Base-by-base conservation (phyloP, 1,284 basidiomycete species). In the Xerocomus amazonicus region DNA sequence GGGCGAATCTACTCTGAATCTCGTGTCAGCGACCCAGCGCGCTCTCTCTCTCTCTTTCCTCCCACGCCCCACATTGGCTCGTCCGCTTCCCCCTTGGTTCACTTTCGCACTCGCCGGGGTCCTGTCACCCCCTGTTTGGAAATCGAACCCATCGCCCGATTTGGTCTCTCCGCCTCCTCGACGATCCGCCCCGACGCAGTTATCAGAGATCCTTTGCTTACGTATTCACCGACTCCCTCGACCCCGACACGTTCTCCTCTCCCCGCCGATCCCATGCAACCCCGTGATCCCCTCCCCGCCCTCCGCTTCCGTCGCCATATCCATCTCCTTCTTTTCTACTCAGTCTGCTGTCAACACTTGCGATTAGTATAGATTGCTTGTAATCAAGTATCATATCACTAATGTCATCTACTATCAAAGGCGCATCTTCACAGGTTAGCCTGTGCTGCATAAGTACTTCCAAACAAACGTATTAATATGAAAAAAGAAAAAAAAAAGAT, bases 1-100 rank as follows among this genome's bases (percentile, higher is more conserved):
- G 63, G 63, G 63, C 59, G 63, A 68, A 69, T 64, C 66, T 61
- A 53, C 54, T 28, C 39, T 53, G 60, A 62, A 66, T 66, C 62
- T 63, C 62, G 60, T 67, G 54, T 60, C 62, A 62, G 63, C 62
- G 59, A 64, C 44, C 51, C 13, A 56, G 53, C 27, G 56, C 60
- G 37, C 58, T 59, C 64, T 60, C 62, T 59, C 62, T 59, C 57
- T 59, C 12, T 12, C 12, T 12, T 12, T 12, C 29, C 12, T 31
- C 29, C 29, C 29, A 31, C 29, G 29, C 29, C 12, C 61, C 28
- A 23, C 53, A 52, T 12, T 42, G 52, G 63, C 53, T 66, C 63
- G 50, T 38, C 40, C 49, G 51, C 61, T 65, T 65, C 60, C 48
- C 4, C 45, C 56, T 49, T 66, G 66, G 65, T 48, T 64, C 65